Percentiles rank a stretch among this genome's conserved stretches.
Conservation (phyloP, 305 asterid species). For the Plantago rigida region DNA sequence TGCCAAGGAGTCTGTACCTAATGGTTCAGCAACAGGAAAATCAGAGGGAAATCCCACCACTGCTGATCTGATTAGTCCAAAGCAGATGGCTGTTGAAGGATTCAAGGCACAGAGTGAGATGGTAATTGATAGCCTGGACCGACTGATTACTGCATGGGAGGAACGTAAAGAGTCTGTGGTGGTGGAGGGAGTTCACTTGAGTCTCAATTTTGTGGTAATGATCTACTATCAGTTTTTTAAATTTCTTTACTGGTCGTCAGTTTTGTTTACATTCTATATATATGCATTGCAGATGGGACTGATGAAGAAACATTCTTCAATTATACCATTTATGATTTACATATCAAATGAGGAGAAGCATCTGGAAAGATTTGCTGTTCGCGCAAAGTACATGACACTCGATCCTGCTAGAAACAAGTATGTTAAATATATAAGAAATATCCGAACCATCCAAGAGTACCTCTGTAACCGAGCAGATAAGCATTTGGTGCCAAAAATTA, state of each 20-base stretch:
- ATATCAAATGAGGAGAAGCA: slow-evolving; percentile 92
- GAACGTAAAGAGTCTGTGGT: slow-evolving; percentile 89
- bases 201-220: slow-evolving; percentile 96
- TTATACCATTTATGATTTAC: slow-evolving; percentile 89
- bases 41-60: slow-evolving; percentile 42
- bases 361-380: slow-evolving; percentile 92
- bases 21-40: slow-evolving; percentile 33
- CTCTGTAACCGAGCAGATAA: slow-evolving; percentile 93
- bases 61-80: slow-evolving; percentile 56
- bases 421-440: slow-evolving; percentile 86
- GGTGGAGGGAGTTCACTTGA: slow-evolving; percentile 95
- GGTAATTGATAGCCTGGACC: slow-evolving; percentile 96
- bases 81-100: slow-evolving; percentile 94
- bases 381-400: slow-evolving; percentile 95
- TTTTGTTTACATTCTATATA: slow-evolving; percentile 20
- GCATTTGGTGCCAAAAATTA: slow-evolving; percentile 89
- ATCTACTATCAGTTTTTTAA: not conserved
- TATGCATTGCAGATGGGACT: slow-evolving; percentile 79
- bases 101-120: slow-evolving; percentile 97
- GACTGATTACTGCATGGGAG: slow-evolving; percentile 93
- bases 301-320: slow-evolving; percentile 96
- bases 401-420: slow-evolving; percentile 95
- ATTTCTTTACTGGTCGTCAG: not conserved
- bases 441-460: slow-evolving; percentile 89
- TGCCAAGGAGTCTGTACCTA: slow-evolving; percentile 35